These are phyloP conservation scores for Termitomyces sp. DNA, from an alignment of 768 basidiomycete genomes.

Conservation along the genomic window DNA sequence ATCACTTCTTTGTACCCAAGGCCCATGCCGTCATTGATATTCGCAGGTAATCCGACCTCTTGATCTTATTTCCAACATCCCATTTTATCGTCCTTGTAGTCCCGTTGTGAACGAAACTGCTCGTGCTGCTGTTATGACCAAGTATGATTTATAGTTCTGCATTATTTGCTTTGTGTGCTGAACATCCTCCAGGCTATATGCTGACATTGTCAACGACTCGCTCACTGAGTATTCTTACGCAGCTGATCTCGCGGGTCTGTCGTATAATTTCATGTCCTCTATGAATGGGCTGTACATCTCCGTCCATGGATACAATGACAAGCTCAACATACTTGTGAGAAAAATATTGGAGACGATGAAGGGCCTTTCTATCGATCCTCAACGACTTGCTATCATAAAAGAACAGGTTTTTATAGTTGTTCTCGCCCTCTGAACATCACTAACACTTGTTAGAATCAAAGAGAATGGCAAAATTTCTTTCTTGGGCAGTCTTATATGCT, in stretches of 20 bases:
- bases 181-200: conserved; percentile 51
- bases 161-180: neutral
- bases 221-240: conserved; percentile 90
- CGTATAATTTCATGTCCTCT: conserved; percentile 59
- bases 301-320: conserved; percentile 89
- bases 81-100: conserved; percentile 25
- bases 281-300: conserved; percentile 62
- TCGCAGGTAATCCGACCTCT: conserved; percentile 47
- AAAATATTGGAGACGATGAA: conserved; percentile 68
- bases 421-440: neutral
- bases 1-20: conserved; percentile 93
- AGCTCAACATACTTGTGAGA: conserved; percentile 67
- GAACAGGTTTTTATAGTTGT: conserved; percentile 54
- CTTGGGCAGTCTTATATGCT: conserved; percentile 78
- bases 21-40: conserved; percentile 73
- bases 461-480: conserved; percentile 83
- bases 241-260: conserved; percentile 85
- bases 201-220: conserved; percentile 82
- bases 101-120: conserved; percentile 58
- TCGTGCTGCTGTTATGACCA: conserved; percentile 65
- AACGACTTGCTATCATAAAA: conserved; percentile 75
- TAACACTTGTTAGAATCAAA: conserved; percentile 46
- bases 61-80: no score
- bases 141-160: conserved; percentile 31
- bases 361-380: conserved; percentile 55